phyloP scores from a whole-genome alignment of 768 basidiomycete genomes.

The Boletales sp. region DNA sequence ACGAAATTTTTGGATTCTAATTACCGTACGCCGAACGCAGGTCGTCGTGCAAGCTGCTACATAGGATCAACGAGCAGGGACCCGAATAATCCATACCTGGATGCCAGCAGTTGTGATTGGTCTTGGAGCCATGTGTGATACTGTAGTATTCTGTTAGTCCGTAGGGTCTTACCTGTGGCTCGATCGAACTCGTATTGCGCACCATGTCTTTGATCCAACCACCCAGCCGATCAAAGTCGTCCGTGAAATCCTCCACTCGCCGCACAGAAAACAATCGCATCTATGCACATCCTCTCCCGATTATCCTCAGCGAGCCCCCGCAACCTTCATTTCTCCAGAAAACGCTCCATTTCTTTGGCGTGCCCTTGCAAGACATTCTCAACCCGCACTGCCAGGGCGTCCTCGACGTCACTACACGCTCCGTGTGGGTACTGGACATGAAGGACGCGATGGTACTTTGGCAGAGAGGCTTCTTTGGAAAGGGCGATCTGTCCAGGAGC shows the following conservation, averaged over 20 bases:
- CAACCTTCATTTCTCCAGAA: constrained; percentile 42
- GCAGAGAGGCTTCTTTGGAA: constrained; percentile 94
- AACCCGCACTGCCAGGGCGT: constrained; percentile 75
- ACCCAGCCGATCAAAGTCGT: constrained; percentile 34
- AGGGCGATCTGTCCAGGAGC: constrained; percentile 90
- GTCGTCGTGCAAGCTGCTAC: not conserved
- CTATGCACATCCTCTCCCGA: constrained; percentile 70
- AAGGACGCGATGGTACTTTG: constrained; percentile 72
- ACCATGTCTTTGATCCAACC: constrained; percentile 50
- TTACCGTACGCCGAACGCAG: not conserved
- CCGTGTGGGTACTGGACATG: constrained; percentile 76
- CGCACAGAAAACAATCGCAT: constrained; percentile 63
- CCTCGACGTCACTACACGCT: constrained; percentile 77
- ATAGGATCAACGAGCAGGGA: not conserved
- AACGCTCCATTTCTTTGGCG: constrained; percentile 51
- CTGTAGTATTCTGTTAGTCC: too few relatives aligned
- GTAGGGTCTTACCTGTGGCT: not conserved
- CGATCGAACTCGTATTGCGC: not conserved
- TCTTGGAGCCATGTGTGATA: too few relatives aligned
- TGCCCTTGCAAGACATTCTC: constrained; percentile 54
- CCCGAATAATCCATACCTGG: too few relatives aligned
- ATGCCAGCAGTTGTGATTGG: too few relatives aligned
- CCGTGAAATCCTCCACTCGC: constrained; percentile 49
- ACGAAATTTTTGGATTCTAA: constrained; percentile 26
- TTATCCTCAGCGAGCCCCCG: constrained; percentile 41